A percentile compares a stretch with the other conserved stretches of the same genome.
These are phyloP conservation scores for Myochromella boudieri DNA, from an alignment of 768 basidiomycete species.

Conservation along the genomic window DNA sequence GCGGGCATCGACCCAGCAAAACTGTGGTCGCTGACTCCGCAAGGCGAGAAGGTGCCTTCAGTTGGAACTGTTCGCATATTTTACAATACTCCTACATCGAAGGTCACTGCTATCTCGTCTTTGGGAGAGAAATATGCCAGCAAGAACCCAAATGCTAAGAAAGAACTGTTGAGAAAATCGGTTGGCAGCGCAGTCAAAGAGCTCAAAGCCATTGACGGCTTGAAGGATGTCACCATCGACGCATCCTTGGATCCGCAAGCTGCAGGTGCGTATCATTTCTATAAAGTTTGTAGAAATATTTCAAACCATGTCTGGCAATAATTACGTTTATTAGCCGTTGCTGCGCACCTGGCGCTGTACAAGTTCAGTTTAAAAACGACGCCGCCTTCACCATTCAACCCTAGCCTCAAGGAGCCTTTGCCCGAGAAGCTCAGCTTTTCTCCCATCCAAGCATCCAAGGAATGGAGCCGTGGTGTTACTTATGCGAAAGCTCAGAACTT, in stretches of 20 bases:
- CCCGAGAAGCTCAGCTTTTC: constrained; percentile 50
- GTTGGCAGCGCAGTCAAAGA: constrained; percentile 74
- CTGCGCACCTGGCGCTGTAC: constrained; percentile 72
- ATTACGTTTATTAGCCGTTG: constrained; percentile 53
- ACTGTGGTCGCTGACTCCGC: constrained; percentile 53
- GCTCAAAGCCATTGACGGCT: constrained; percentile 58
- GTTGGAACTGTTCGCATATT: constrained; percentile 66
- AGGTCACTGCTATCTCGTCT: constrained; percentile 55
- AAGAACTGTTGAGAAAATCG: constrained; percentile 71
- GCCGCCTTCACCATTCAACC: constrained; percentile 65
- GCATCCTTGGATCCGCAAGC: constrained; percentile 71
- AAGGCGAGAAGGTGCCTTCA: constrained; percentile 52
- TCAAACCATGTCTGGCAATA: not conserved
- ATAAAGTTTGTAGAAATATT: not conserved
- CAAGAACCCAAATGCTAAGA: constrained; percentile 44
- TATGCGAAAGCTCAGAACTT: constrained; percentile 81
- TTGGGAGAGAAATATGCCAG: constrained; percentile 53
- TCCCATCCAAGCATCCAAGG: constrained; percentile 46
- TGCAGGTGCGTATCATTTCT: constrained; percentile 49
- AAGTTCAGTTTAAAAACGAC: constrained; percentile 79
- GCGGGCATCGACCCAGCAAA: constrained; percentile 42
- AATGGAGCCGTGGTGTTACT: constrained; percentile 72
- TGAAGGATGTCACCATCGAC: constrained; percentile 65
- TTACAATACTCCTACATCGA: constrained; percentile 50
- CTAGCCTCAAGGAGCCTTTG: constrained; percentile 49